Base-by-base conservation (phyloP, 805 yeast species). In the Hermanozyma aechmeae region DNA sequence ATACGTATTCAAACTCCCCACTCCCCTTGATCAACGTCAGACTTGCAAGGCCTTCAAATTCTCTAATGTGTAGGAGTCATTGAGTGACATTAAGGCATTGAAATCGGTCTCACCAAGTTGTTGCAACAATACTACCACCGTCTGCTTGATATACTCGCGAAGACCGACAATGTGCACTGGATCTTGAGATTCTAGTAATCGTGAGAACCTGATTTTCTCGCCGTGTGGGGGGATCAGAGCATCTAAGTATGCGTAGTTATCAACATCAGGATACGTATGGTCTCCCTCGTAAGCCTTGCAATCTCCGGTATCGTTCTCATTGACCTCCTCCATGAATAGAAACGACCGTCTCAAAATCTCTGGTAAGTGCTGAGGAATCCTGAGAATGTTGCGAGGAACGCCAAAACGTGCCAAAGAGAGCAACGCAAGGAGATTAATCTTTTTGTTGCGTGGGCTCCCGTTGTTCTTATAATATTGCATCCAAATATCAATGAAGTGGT, bases 361-460 rank as follows among this genome's bases (percentile, higher is more conserved):
- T 14, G 46, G 48, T 29, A 46, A 59, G 5, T 23, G n/a, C 9
- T 19, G 17, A 22, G 28, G 42, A 18, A 17, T 36, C 31, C 31
- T 48, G 39, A 32, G 36, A 28, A 28, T 32, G 19, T 46, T 48
- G 31, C 44, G 39, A 5, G 51, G 42, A 2, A 51, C 39, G 1
- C 51, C 64, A 43, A 31, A 51, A 16, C 65, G 51, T 9, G 72
- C 40, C 28, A 80, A 41, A 8, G 76, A 55, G 3, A 79, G 56
- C 6, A 81, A 49, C 0, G 83, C 92, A 34, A 83, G 50, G 3
- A 76, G 56, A 39, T 71, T 74, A 29, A 79, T 57, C 51, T 89
- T 89, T 37, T 80, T 73, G 40, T 75, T 73, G 34, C 83, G 66
- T 1, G 94, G 87, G 43, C 78, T 85, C 24, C 79, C 81, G 32